These are phyloP conservation scores for Nicotiana sylvestris DNA, from an alignment of 257 asterid species.

Conservation along the genomic window DNA sequence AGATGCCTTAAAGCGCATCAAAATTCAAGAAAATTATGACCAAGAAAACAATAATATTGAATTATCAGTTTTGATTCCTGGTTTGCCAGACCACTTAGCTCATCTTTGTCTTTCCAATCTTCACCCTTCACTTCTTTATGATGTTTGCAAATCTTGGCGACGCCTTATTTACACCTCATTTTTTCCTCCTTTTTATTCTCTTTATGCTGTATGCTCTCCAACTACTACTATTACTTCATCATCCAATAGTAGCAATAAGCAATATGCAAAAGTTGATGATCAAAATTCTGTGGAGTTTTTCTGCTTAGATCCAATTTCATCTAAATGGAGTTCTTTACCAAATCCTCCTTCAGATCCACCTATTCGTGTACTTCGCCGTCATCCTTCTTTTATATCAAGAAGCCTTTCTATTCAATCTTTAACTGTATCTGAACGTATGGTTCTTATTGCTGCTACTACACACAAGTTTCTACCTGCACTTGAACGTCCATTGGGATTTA, in stretches of 20 bases:
- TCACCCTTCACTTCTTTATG: slow-evolving; percentile 46
- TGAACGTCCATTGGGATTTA: slow-evolving; percentile 42
- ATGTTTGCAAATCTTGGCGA: slow-evolving; percentile 66
- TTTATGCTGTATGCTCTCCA: slow-evolving; percentile 42
- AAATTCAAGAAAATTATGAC: not conserved
- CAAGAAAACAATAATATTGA: not conserved
- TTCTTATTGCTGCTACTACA: slow-evolving; percentile 49
- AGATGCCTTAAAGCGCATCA: not conserved
- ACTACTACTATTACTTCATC: not conserved
- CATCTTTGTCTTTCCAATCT: slow-evolving; percentile 48
- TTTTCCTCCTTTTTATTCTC: slow-evolving; percentile 54
- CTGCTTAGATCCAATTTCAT: slow-evolving; percentile 58
- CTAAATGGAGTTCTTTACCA: slow-evolving; percentile 52
- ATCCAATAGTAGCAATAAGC: not conserved
- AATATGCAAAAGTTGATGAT: not conserved
- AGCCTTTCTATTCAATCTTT: slow-evolving; percentile 57
- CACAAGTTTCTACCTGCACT: slow-evolving; percentile 56
- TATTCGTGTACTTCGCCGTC: slow-evolving; percentile 39
- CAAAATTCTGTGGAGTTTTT: slow-evolving; percentile 32
- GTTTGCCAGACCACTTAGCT: slow-evolving; percentile 65
- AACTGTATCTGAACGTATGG: slow-evolving; percentile 29
- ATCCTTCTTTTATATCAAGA: slow-evolving; percentile 66
- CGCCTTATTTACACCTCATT: slow-evolving; percentile 47
- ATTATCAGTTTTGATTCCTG: slow-evolving; percentile 35
- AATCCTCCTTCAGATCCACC: slow-evolving; percentile 41